Evolutionary conservation across 495 filamentous ascomycete species (phyloP).

Genomic region (Bathelium albidoporum): DNA sequence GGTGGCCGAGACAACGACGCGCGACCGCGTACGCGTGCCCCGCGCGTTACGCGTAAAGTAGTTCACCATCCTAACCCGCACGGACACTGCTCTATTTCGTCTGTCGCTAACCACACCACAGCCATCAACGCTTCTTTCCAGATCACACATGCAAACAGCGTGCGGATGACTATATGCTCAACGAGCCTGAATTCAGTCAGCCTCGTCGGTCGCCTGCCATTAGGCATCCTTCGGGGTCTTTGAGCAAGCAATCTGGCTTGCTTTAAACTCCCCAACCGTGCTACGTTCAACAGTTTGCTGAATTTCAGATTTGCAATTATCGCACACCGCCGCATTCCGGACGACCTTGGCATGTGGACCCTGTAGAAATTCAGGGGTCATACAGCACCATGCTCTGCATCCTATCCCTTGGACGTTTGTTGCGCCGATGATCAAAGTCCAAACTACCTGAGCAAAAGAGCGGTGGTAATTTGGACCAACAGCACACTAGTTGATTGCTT

Average conservation of each 20-base stretch:
- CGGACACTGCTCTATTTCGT: no score
- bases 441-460: no score
- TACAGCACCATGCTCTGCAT: neutral
- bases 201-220: no score
- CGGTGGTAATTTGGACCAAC: no score
- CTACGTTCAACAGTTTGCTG: neutral
- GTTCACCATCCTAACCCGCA: no score
- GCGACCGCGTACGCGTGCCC: neutral
- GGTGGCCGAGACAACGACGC: constrained; percentile 1
- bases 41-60: neutral
- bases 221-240: neutral
- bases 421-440: neutral
- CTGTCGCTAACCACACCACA: no score
- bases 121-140: no score
- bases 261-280: neutral
- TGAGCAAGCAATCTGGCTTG: neutral
- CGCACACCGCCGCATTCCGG: neutral
- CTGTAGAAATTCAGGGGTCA: neutral
- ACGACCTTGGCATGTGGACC: neutral
- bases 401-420: neutral
- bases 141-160: neutral
- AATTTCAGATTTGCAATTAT: neutral
- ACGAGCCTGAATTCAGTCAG: neutral
- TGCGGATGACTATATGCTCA: neutral
- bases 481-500: neutral